Percentiles rank a stretch among this genome's conserved stretches.
Conservation (phyloP, 1,284 basidiomycete genomes). For the Microbotryomycetes sp. region DNA sequence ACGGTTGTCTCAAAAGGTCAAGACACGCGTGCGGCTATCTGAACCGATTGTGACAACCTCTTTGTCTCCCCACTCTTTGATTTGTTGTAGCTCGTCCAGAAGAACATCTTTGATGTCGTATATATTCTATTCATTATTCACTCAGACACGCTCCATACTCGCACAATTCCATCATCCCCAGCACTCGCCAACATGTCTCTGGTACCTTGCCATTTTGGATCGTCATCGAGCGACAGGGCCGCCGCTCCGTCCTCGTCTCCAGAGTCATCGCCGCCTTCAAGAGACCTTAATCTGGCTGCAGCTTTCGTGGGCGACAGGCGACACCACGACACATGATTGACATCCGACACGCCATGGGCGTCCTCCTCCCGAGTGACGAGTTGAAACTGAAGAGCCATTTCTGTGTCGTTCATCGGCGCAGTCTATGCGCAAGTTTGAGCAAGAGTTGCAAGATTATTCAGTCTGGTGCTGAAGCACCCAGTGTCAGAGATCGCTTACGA, state of each 20-base stretch:
- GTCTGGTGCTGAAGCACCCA: slow-evolving; percentile 30
- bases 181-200: slow-evolving; percentile 63
- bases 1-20: not conserved
- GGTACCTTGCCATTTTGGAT: slow-evolving; percentile 43
- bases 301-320: slow-evolving; percentile 25
- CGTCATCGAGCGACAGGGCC: slow-evolving; percentile 10
- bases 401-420: slow-evolving; percentile 30
- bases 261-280: slow-evolving; percentile 27
- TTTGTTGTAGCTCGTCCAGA: too few relatives aligned
- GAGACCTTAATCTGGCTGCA: slow-evolving; percentile 5
- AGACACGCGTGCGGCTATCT: not conserved
- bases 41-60: too few relatives aligned
- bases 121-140: too few relatives aligned
- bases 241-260: slow-evolving; percentile 28
- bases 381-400: slow-evolving; percentile 46
- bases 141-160: slow-evolving; percentile 58
- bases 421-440: too few relatives aligned
- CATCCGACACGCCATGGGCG: slow-evolving; percentile 65
- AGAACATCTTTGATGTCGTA: too few relatives aligned
- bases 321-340: slow-evolving; percentile 73
- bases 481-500: slow-evolving; percentile 43
- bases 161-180: slow-evolving; percentile 67
- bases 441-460: too few relatives aligned
- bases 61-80: too few relatives aligned
- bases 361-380: slow-evolving; percentile 23